Evolutionary conservation across 768 basidiomycete species (phyloP), one percentile per base, ranked within the genome.

Genomic region (Pulveroboletus sp.): DNA sequence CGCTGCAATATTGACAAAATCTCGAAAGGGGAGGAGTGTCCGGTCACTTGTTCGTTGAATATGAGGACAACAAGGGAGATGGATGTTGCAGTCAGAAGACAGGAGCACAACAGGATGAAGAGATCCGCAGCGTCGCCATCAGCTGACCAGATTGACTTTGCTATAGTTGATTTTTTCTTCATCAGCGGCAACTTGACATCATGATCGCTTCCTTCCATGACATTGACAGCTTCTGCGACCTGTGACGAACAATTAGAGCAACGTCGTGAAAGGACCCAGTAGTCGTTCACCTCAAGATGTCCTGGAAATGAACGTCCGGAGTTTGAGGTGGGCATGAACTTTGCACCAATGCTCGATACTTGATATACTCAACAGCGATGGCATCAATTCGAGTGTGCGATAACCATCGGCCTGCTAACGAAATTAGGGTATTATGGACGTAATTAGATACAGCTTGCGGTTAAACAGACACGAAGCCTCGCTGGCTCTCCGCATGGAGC

Each of bases 1-100:
- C 51, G 43, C 11, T 57, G 59, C 5, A 57, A 43, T 40, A 41
- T 39, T 6, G 50, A 52, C 17, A 52, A 8, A 24, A 24, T 8
- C 1, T 15, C 11, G 39, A 6, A 5, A 8, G 50, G 35, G 4
- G 36, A 6, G 17, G n/a, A 5, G 6, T 5, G 0, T 38, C 0
- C n/a, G 5, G 0, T 30, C 3, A 1, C 28, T 36, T 42, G 46
- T 13, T 26, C 40, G n/a, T 35, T 17, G 4, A 59, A 50, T 38
- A 57, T 15, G 7, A 60, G 43, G 18, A 31, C 30, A 17, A 56
- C 37, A 8, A 47, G 7, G 38, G 33, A 37, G 31, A 57, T 38
- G 31, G 51, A 61, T 14, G 13, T 4, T 3, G 46, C 11, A 6
- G 18, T 37, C 4, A 53, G 30, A 21, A 50, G 26, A 32, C 45